Evolutionary conservation across 169 alveolate genomes (phyloP), one percentile per base, ranked within the genome.

Genomic region (Cryptosporidium parvum): DNA sequence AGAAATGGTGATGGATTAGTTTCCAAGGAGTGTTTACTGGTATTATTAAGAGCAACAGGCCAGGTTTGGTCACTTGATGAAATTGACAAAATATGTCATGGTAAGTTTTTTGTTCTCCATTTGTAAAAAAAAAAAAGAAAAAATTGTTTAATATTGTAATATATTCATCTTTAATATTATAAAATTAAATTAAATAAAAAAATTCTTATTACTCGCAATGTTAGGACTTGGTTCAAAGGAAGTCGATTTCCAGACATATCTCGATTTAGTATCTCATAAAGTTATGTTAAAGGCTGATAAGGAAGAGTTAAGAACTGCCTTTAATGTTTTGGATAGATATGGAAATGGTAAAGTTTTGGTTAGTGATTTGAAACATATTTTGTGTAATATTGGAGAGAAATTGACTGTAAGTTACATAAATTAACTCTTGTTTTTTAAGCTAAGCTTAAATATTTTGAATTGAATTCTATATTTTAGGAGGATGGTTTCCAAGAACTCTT

Each of bases 31-130:
- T 56, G 71, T 73, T 59, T 73, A 4, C 37, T 73, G 33, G 23
- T 73, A 29, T 37, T 73, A 56, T 73, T 73, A 31, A 53, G 86
- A 37, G 86, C 86, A 52, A 59, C 86, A 7, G 86, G 86, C 8
- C 86, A 73, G 44, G 53, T 73, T 59, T 73, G 86, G 86, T 73
- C 86, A 37, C n/a, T 73, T 1, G 86, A 73, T 16, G 86, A 73
- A 73, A 59, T 73, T 14, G 86, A 73, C 16, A 73, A 33, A 31
- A 73, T 73, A 56, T 73, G 86, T 39, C 72, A 73, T 59, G 58
- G 86, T 73, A 58, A 73, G 86, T 73, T 23, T 48, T 16, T 48
- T 48, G 5, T 42, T 8, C 12, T 42, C 18, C 26, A 26, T 26
- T 26, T 26, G 26, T 26, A 0, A 2, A 48, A 48, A 2, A 1